Conservation (phyloP, 495 filamentous ascomycete species). For the Aspergillus kassunensis region DNA sequence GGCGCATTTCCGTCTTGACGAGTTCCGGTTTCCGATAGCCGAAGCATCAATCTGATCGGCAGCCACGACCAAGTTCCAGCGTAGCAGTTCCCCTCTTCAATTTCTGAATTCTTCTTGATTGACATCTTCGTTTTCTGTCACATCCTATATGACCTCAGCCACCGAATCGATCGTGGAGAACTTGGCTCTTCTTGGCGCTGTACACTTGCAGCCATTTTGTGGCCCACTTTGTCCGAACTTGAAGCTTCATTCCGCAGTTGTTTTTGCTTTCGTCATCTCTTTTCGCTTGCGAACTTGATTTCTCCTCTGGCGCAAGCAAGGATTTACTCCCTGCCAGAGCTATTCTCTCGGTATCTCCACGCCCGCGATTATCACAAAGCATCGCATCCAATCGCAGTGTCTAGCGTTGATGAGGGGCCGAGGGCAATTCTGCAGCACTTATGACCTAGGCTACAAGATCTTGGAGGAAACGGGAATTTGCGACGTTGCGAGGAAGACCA, state of each 20-base stretch:
- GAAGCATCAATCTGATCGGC: no score
- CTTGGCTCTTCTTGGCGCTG: constrained; percentile 9
- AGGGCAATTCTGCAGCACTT: neutral
- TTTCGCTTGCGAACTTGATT: neutral
- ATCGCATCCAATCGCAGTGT: neutral
- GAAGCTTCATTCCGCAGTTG: constrained; percentile 2
- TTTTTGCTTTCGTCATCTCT: constrained; percentile 5
- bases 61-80: no score
- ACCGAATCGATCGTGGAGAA: neutral
- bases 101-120: no score
- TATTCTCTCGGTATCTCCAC: no score
- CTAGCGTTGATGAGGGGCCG: neutral
- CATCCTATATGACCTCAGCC: neutral
- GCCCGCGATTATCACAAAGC: neutral
- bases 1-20: no score
- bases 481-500: neutral
- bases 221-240: neutral
- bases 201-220: neutral
- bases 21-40: no score
- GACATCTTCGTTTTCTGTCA: no score
- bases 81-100: no score
- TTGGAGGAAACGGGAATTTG: neutral
- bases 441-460: neutral
- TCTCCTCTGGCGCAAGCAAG: neutral
- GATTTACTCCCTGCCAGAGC: neutral